Evolutionary conservation across 2,329 filamentous ascomycete species (phyloP).

Genomic region (Metarhizium sp.): DNA sequence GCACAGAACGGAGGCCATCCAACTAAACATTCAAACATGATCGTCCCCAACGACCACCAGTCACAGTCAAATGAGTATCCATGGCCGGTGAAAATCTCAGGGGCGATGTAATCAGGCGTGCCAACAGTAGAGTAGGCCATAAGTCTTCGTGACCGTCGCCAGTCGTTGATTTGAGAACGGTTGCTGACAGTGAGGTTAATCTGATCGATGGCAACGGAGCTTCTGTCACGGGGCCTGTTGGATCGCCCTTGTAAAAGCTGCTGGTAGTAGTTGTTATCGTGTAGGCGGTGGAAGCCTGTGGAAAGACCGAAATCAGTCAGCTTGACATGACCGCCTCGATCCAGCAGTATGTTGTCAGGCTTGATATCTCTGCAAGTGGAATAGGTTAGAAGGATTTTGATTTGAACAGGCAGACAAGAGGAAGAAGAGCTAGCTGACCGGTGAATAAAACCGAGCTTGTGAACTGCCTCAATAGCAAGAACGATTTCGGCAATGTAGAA

Average conservation of each 20-base stretch:
- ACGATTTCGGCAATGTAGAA: constrained; percentile 99
- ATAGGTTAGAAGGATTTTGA: not conserved
- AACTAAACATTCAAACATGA: constrained; percentile 99
- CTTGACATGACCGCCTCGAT: constrained; percentile 94
- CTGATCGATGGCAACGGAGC: constrained; percentile 92
- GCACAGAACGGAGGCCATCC: constrained; percentile 99
- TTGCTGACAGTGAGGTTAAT: constrained; percentile 98
- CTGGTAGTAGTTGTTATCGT: constrained; percentile 98
- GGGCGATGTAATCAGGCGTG: constrained; percentile 96
- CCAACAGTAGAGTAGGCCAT: constrained; percentile 98
- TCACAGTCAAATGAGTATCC: constrained; percentile 96
- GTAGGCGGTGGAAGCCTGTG: constrained; percentile 94
- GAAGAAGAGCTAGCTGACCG: constrained; percentile 49
- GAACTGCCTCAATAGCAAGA: constrained; percentile 95
- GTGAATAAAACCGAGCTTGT: constrained; percentile 96
- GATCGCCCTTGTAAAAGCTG: constrained; percentile 79
- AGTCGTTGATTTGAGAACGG: constrained; percentile 95
- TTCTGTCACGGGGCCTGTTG: constrained; percentile 68
- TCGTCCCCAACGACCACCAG: constrained; percentile 98
- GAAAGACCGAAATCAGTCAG: constrained; percentile 96
- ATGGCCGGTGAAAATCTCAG: constrained; percentile 94
- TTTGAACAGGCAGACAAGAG: not conserved
- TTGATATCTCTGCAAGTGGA: constrained; percentile 74
- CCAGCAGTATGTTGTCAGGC: constrained; percentile 94
- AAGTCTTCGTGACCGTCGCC: constrained; percentile 88